Evolutionary conservation across 2,329 filamentous ascomycete genomes (phyloP).

Genomic region (Phaeosphaeriaceae sp.): DNA sequence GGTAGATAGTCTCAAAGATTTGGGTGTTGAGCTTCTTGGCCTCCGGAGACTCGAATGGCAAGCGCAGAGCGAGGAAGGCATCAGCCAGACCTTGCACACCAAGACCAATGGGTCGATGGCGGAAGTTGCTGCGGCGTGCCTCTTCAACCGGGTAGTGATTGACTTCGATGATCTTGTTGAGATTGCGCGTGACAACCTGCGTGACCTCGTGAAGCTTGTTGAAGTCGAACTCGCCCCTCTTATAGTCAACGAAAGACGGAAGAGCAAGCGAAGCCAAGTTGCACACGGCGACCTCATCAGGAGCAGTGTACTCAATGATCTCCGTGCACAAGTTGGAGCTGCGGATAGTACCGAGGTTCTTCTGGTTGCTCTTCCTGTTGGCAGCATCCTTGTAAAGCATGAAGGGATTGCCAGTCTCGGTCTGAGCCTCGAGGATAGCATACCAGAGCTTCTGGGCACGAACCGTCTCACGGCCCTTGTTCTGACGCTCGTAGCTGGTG

Average conservation of each 20-base stretch:
- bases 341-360: slow-evolving; percentile 97
- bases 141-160: slow-evolving; percentile 98
- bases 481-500: slow-evolving; percentile 85
- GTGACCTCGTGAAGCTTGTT: slow-evolving; percentile 94
- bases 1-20: slow-evolving; percentile 99
- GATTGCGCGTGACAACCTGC: slow-evolving; percentile 89
- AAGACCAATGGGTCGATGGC: slow-evolving; percentile 92
- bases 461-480: slow-evolving; percentile 86
- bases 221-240: slow-evolving; percentile 88
- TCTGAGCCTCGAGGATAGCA: slow-evolving; percentile 96
- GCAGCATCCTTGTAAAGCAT: slow-evolving; percentile 99
- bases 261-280: slow-evolving; percentile 95
- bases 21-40: slow-evolving; percentile 94
- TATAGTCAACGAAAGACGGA: slow-evolving; percentile 88
- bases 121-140: slow-evolving; percentile 94
- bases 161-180: slow-evolving; percentile 98
- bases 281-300: slow-evolving; percentile 98
- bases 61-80: slow-evolving; percentile 93
- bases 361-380: slow-evolving; percentile 99
- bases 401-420: slow-evolving; percentile 98
- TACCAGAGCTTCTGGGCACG: slow-evolving; percentile 99
- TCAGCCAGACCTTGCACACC: slow-evolving; percentile 98
- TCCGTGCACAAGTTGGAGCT: slow-evolving; percentile 99
- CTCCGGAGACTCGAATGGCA: slow-evolving; percentile 96
- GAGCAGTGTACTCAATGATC: slow-evolving; percentile 96